Conservation (phyloP, 176 grass and related monocot species). For the Ensete ventricosum region DNA sequence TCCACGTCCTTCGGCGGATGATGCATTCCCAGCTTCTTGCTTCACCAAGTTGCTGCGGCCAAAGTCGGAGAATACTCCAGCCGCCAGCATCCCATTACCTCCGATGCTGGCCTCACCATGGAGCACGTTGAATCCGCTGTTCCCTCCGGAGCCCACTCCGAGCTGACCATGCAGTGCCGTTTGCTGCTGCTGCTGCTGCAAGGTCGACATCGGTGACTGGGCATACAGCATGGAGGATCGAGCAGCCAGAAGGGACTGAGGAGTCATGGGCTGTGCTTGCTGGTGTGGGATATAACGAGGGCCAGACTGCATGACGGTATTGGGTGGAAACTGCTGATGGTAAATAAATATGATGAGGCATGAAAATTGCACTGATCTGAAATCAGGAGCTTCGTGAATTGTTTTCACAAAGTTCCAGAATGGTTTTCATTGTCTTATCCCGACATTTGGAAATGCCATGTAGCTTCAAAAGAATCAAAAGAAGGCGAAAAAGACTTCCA, state of each 20-base stretch:
- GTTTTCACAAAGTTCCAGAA: neutral
- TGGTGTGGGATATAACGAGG: constrained; percentile 21
- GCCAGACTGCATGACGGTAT: constrained; percentile 15
- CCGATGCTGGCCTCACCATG: constrained; percentile 15
- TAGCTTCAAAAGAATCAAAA: too few relatives aligned
- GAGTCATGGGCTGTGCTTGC: constrained; percentile 23
- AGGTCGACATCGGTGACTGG: constrained; percentile 19
- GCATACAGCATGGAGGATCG: constrained; percentile 20
- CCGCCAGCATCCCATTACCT: constrained; percentile 4
- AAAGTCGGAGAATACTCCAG: constrained; percentile 14
- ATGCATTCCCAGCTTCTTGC: constrained; percentile 16
- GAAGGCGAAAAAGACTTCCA: too few relatives aligned
- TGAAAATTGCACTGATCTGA: neutral
- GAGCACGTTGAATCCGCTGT: constrained; percentile 14
- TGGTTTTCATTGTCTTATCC: neutral
- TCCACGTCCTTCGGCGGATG: constrained; percentile 5
- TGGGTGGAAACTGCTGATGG: constrained; percentile 9
- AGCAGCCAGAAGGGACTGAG: constrained; percentile 25
- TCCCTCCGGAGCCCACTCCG: constrained; percentile 14
- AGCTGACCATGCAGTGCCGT: constrained; percentile 16
- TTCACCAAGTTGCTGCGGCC: constrained; percentile 15
- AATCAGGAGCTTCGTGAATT: neutral
- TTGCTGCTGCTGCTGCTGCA: constrained; percentile 29
- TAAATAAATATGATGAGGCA: neutral
- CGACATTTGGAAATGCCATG: neutral